Base-by-base conservation (phyloP, 305 asterid species). In the Fraxinus angustifolia region DNA sequence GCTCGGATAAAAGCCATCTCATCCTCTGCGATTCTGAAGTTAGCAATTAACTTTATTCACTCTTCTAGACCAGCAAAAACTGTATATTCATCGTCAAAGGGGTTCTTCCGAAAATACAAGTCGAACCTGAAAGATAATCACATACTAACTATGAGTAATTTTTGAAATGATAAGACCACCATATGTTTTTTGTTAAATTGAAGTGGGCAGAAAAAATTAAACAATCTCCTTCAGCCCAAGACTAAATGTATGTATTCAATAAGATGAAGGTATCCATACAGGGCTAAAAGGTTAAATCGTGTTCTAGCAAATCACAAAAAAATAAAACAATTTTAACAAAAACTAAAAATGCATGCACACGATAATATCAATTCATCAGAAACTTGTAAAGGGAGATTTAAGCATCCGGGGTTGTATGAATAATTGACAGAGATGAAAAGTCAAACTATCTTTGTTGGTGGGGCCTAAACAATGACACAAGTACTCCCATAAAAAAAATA, bases 31-130 rank as follows among this genome's bases (percentile, higher is more conserved):
- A 93, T 88, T 78, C 28, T 89, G 71, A 93, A 93, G 84, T 92
- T 92, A 58, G 98, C 98, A 81, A 95, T 91, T 78, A 95, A 85
- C 87, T 78, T 91, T 76, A 93, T 92, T 86, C 99, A 92, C 90
- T 95, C 97, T 86, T 93, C 99, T 79, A 95, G 87, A 80, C 99
- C 98, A 85, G 99, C 97, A 91, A 93, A 95, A 58, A 92, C 87
- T 3, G 98, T 95, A 80, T 92, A 95, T 87, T 93, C 98, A 70
- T 97, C 98, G 1, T 97, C 98, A 87, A 95, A 95, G 5, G 98
- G 99, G 78, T 91, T 93, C 81, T 73, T 91, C 82, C 99, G 87
- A 80, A 90, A 91, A 81, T 90, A 95, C 88, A 95, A 84, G 82
- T 95, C 97, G 77, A 92, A 93, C 94, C 98, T 95, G 93, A 53